Base-by-base conservation (phyloP, 1,284 basidiomycete genomes). In the Hymenochaete sp. region DNA sequence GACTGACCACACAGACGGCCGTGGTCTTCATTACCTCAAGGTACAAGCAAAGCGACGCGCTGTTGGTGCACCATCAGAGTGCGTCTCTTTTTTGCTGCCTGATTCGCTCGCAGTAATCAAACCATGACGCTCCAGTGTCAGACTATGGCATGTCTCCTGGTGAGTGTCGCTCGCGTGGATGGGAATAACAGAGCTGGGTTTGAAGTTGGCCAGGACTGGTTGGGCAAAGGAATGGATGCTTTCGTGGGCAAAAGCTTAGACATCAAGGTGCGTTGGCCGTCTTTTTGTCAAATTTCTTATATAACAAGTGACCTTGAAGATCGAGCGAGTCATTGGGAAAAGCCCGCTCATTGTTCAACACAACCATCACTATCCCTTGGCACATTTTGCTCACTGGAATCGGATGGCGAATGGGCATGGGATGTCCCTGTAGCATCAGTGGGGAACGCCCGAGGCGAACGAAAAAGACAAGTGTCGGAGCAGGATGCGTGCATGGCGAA, bases 111-210 rank as follows among this genome's bases (percentile, higher is more conserved):
- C 68, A 1, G 75, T 79, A 48, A 82, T 78, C 81, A 1, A 72
- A 68, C 3, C 78, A 82, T 53, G 67, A 60, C 9, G 56, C 67
- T 25, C 76, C 82, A 53, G 55, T 70, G 0, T 60, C 68, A 4
- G 75, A 79, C 0, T 64, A 82, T 2, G 66, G 66, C 21, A 54
- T 82, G 3, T 79, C 82, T 1, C 59, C 77, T 2, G 60, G 79
- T 5, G 81, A 85, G 54, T 82, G 79, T 55, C 64, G 77, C n/a
- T n/a, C 2, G 79, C 79, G 1, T 82, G 79, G 77, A 75, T 74
- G 0, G 70, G 71, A 2, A 54, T 83, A 1, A 81, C 75, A 0
- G 82, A 86, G 60, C 52, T 82, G 3, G 82, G 79, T 6, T 67
- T 83, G 58, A 65, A 66, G 52, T 68, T 75, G 38, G 64, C 73